Evolutionary conservation across 2,329 filamentous ascomycete species (phyloP).

Genomic region (Thelonectria rubi): DNA sequence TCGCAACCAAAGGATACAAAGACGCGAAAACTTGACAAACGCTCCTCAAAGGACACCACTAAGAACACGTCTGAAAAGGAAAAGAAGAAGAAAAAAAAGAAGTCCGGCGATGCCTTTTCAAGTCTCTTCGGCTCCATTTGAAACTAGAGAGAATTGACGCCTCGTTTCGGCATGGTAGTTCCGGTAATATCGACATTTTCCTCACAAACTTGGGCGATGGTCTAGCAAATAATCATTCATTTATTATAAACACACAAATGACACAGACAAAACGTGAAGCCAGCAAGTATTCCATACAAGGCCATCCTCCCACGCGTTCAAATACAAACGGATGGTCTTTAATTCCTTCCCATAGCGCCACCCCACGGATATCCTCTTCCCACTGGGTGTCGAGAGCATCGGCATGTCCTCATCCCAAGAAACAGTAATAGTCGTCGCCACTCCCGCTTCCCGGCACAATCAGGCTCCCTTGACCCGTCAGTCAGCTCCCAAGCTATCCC

Average conservation of each 20-base stretch:
- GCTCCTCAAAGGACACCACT: constrained; percentile 13
- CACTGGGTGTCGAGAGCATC: constrained; percentile 24
- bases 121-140: constrained; percentile 72
- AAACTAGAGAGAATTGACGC: not conserved
- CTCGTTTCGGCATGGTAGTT: not conserved
- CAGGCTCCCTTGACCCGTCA: constrained; percentile 23
- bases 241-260: constrained; percentile 43
- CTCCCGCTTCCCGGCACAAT: constrained; percentile 27
- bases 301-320: constrained; percentile 34
- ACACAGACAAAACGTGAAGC: constrained; percentile 35
- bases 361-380: constrained; percentile 25
- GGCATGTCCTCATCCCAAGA: constrained; percentile 37
- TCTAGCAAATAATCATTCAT: constrained; percentile 35
- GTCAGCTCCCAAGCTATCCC: constrained; percentile 8
- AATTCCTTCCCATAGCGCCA: constrained; percentile 37
- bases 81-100: constrained; percentile 63
- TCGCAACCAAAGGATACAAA: constrained; percentile 1
- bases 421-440: constrained; percentile 34
- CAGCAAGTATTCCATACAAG: constrained; percentile 36
- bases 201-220: constrained; percentile 4
- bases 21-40: constrained; percentile 11
- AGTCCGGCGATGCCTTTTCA: constrained; percentile 73
- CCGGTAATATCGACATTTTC: no score
- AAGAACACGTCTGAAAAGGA: constrained; percentile 44
- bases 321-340: constrained; percentile 40